Evolutionary conservation across 306 rosid species (phyloP), one percentile per base, ranked within the genome.

Genomic region (Rosa lucieae): DNA sequence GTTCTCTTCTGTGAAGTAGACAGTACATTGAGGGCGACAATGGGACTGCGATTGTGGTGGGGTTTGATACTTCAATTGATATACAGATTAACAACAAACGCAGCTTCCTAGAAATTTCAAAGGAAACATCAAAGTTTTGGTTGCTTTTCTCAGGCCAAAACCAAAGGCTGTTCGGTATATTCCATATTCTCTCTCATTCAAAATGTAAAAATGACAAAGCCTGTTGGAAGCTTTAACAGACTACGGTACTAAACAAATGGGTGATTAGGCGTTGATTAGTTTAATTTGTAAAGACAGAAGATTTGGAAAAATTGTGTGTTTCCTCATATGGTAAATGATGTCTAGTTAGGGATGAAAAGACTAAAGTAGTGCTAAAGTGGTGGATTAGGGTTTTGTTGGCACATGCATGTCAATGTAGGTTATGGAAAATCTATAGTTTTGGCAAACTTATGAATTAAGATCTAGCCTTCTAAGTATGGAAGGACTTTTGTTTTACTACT

Each of bases 51-150:
- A 20, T 8, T 9, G 67, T 23, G 67, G 71, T 77, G 77, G 80
- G 81, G 84, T 53, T 52, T 52, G 21, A 52, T 52, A 52, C 58
- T 52, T 52, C 35, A 32, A 32, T 32, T 32, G 3, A 32, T 32
- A 32, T 32, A 32, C 35, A 32, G 35, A 21, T 20, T 8, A n/a
- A 20, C 68, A 62, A 29, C 67, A 29, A 23, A 61, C 48, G 87
- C 81, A 72, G 32, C 73, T 87, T 87, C 82, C 80, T 10, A 29
- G 86, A 84, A 81, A 71, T 65, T 81, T 67, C 76, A 4, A 32
- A 3, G 46, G 49, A 18, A 67, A 55, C 67, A 49, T 42, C 51
- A 58, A 48, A 51, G 35, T n/a, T 32, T 37, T 17, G 65, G 74
- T 78, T 86, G 77, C 67, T 29, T 10, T 61, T 21, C 49, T 14